Evolutionary conservation across 2,329 filamentous ascomycete genomes (phyloP).

Genomic region (Trichoderma sp.): DNA sequence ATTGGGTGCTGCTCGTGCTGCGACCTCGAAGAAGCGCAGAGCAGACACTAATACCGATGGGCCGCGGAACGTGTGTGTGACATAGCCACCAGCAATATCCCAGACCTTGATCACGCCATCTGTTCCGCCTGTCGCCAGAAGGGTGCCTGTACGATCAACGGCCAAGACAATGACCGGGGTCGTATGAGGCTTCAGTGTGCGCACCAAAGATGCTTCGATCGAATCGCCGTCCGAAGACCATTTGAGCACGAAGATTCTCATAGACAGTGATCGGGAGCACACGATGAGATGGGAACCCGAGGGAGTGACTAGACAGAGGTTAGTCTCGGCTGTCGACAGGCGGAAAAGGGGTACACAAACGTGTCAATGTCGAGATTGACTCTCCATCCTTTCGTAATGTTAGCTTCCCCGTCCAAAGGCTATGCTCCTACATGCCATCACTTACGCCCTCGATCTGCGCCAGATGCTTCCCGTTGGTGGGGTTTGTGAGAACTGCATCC

Average conservation of each 20-base stretch:
- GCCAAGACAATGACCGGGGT: slow-evolving; percentile 87
- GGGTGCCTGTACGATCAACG: slow-evolving; percentile 82
- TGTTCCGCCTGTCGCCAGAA: slow-evolving; percentile 89
- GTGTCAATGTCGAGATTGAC: slow-evolving; percentile 71
- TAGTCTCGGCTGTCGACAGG: slow-evolving; percentile 25
- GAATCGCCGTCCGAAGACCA: slow-evolving; percentile 57
- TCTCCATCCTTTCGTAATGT: slow-evolving; percentile 67
- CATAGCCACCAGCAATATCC: slow-evolving; percentile 88
- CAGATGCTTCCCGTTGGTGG: slow-evolving; percentile 79
- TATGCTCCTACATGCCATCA: slow-evolving; percentile 2
- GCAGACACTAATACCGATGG: slow-evolving; percentile 91
- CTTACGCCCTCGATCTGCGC: slow-evolving; percentile 83
- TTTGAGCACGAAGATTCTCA: slow-evolving; percentile 83
- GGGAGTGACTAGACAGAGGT: slow-evolving; percentile 67
- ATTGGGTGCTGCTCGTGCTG: slow-evolving; percentile 45
- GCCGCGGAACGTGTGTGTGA: slow-evolving; percentile 93
- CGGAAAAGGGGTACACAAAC: slow-evolving; percentile 44
- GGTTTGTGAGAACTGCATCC: slow-evolving; percentile 83
- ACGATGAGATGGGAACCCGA: slow-evolving; percentile 84
- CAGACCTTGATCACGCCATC: slow-evolving; percentile 95
- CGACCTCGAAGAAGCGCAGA: slow-evolving; percentile 84
- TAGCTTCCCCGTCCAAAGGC: slow-evolving; percentile 4
- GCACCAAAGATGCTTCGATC: slow-evolving; percentile 68
- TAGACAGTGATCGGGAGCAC: slow-evolving; percentile 92
- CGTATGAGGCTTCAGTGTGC: slow-evolving; percentile 85